phyloP scores from a whole-genome alignment of 1,139 yeast species.

The Hemisphaericaspora xylofermentans region DNA sequence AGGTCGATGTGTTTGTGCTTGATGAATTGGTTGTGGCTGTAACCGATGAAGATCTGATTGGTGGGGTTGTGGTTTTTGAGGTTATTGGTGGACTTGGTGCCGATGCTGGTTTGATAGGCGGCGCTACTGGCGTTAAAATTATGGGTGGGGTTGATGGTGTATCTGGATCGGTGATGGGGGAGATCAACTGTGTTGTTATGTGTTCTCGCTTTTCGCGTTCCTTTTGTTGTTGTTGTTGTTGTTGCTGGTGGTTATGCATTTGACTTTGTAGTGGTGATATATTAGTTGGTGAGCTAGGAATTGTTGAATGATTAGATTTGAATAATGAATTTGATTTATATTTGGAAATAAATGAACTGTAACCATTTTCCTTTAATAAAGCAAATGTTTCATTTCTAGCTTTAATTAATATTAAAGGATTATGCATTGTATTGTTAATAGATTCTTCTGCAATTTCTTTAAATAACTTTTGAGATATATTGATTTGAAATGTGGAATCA shows the following conservation, averaged over 20 bases:
- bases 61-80: not conserved
- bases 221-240: not conserved
- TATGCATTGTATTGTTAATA: constrained; percentile 27
- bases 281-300: constrained; percentile 4
- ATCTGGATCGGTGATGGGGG: constrained; percentile 2
- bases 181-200: not conserved
- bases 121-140: not conserved
- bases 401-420: constrained; percentile 37
- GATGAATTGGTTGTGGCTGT: too few species aligned
- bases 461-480: constrained; percentile 37
- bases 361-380: constrained; percentile 47
- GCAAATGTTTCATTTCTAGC: constrained; percentile 46
- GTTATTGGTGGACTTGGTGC: not conserved
- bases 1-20: not conserved
- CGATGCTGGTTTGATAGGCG: constrained; percentile 9
- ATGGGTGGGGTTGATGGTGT: constrained; percentile 7
- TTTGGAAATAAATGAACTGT: constrained; percentile 19
- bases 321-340: constrained; percentile 3
- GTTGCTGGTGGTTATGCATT: constrained; percentile 1
- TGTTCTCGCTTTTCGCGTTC: not conserved
- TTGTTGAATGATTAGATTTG: not conserved
- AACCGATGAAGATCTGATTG: not conserved
- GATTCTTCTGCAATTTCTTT: constrained; percentile 32
- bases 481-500: constrained; percentile 47
- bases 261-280: constrained; percentile 2